A percentile compares a stretch with the other conserved stretches of the same genome.
Conservation (phyloP, 169 alveolate species). For the Cryptosporidium xiaoi region DNA sequence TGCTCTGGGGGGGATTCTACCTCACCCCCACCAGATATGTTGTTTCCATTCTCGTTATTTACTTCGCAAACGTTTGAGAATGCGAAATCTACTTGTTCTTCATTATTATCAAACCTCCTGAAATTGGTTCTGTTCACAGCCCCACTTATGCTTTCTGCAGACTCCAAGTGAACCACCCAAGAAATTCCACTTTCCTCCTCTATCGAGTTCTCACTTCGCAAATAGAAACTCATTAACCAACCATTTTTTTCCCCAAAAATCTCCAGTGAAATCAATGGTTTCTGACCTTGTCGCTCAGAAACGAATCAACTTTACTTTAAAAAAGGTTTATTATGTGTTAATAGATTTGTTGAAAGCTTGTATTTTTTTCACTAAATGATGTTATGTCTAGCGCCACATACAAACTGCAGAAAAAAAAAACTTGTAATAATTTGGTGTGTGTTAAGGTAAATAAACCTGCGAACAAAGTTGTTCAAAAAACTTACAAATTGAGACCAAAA, state of each 20-base stretch:
- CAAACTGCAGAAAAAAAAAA: background rate
- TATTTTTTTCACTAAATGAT: slow-evolving; percentile 41
- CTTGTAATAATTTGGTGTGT: no score
- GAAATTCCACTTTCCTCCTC: slow-evolving; percentile 65
- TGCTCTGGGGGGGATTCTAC: slow-evolving; percentile 23
- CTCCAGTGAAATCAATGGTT: no score
- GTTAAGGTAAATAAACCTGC: no score
- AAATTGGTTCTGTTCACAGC: slow-evolving; percentile 20
- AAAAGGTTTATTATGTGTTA: no score
- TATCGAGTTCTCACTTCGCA: slow-evolving; percentile 48
- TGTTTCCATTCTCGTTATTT: background rate
- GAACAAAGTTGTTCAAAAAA: no score
- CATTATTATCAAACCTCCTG: slow-evolving; percentile 30
- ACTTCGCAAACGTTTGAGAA: slow-evolving; percentile 15
- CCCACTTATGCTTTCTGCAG: slow-evolving; percentile 23
- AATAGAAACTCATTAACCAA: slow-evolving; percentile 68
- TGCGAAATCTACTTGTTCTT: background rate
- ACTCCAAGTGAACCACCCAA: slow-evolving; percentile 50
- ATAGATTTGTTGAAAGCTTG: slow-evolving; percentile 1
- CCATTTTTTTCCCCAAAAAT: background rate
- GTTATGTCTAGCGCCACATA: slow-evolving; percentile 75
- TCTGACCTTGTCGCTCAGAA: no score
- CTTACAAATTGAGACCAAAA: no score
- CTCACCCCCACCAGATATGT: slow-evolving; percentile 1
- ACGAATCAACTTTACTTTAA: no score